Base-by-base conservation (phyloP, 768 basidiomycete genomes). In the Lactarius evosmus region DNA sequence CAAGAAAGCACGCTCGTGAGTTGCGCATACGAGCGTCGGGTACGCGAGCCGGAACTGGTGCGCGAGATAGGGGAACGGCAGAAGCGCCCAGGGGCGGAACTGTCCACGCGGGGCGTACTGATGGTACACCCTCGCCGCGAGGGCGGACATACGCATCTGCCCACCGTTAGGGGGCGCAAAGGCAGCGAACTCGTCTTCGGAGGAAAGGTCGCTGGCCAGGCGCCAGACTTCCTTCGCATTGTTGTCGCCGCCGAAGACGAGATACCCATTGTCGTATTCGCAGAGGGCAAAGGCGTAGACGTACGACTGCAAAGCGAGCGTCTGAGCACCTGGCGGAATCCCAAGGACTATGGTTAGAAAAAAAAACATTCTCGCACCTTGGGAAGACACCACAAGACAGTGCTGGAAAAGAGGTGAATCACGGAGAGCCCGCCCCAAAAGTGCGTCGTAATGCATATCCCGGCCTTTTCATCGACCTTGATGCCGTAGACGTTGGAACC, bases 161-260 rank as follows among this genome's bases (percentile, higher is more conserved):
- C 77, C 76, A 9, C 73, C 68, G 8, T 65, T 68, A 1, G 61
- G 46, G 1, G 51, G 33, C 4, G 56, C 30, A 54, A 33, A 29
- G 7, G 57, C 3, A 11, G 63, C 44, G 2, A 50, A 44, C 25
- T 68, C 61, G 34, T n/a, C 67, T 50, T 50, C 56, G 16, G 38
- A 30, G 16, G 38, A 30, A 57, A 62, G 41, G 40, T 78, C 75
- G 4, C 75, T 67, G 7, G 77, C 69, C 30, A 69, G 79, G 32
- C 86, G 77, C 91, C 91, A 93, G 16, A 91, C 83, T 71, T 93
- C 91, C 66, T 87, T 87, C 66, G 74, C 70, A 8, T 80, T 78
- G 32, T 78, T 80, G 25, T 71, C 51, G 33, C 86, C 81, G 69
- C 91, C 87, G 71, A 91, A 89, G 53, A 92, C 75, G 53, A 91